Conservation (phyloP, 306 rosid genomes). For the Malus domestica region DNA sequence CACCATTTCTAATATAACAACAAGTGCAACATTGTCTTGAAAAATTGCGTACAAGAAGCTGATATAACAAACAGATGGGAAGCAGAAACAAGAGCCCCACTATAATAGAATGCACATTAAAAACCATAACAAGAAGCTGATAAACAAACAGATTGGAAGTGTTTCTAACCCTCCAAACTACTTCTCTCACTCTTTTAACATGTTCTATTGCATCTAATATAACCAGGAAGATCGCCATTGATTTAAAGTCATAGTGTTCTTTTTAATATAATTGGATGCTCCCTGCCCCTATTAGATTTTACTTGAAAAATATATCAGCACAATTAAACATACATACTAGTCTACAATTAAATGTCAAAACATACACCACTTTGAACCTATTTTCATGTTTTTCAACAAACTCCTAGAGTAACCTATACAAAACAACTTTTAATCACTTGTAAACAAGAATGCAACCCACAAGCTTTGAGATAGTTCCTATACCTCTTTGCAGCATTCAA, state of each 20-base stretch:
- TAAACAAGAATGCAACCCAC: background rate
- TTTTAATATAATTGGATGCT: background rate
- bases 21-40: no score
- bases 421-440: slow-evolving; percentile 16
- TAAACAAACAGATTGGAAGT: no score
- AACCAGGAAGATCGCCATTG: background rate
- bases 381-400: slow-evolving; percentile 63
- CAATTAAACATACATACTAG: background rate
- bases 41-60: no score
- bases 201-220: background rate
- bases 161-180: background rate
- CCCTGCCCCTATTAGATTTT: background rate
- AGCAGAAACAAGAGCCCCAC: no score
- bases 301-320: background rate
- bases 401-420: slow-evolving; percentile 72
- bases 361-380: slow-evolving; percentile 70
- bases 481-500: slow-evolving; percentile 82
- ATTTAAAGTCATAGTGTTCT: background rate
- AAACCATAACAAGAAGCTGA: no score
- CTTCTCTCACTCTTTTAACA: background rate
- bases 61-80: no score
- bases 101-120: no score
- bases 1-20: no score
- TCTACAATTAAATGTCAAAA: slow-evolving; percentile 19
- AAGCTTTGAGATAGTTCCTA: background rate